Evolutionary conservation across 116 monocot species (phyloP).

Genomic region (Cymodocea nodosa): DNA sequence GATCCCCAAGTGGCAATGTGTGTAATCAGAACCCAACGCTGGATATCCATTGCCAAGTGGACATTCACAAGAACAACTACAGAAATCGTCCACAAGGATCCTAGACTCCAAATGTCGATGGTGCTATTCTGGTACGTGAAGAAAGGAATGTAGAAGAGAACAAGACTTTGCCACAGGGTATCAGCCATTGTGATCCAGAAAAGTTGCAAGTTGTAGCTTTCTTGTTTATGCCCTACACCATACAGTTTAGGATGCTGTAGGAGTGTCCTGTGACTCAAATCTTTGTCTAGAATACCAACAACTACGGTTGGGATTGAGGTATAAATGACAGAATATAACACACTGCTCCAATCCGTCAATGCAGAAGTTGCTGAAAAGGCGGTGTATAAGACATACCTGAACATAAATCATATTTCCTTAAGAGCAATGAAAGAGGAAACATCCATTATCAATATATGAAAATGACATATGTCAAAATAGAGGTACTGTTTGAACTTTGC

Average conservation of each 20-base stretch:
- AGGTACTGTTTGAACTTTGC: conserved; percentile 48
- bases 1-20: conserved; percentile 78
- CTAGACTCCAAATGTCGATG: conserved; percentile 53
- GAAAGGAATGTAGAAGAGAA: conserved; percentile 65
- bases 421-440: conserved; percentile 12
- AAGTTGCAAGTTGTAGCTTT: conserved; percentile 72
- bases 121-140: conserved; percentile 54
- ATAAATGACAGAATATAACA: conserved; percentile 77
- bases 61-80: conserved; percentile 82
- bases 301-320: conserved; percentile 83
- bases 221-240: conserved; percentile 75
- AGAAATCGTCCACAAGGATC: conserved; percentile 58
- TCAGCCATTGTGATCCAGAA: conserved; percentile 75
- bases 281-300: conserved; percentile 84
- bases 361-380: conserved; percentile 69
- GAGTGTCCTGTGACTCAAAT: conserved; percentile 73
- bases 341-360: conserved; percentile 82
- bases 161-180: conserved; percentile 75
- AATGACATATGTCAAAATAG: conserved; percentile 23
- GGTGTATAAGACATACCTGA: conserved; percentile 80
- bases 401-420: too few species aligned
- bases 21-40: conserved; percentile 76
- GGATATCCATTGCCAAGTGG: conserved; percentile 71
- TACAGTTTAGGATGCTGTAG: conserved; percentile 81
- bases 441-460: too few species aligned